Conservation (phyloP, 164 flowering plant genomes). For the Houttuynia cordata region DNA sequence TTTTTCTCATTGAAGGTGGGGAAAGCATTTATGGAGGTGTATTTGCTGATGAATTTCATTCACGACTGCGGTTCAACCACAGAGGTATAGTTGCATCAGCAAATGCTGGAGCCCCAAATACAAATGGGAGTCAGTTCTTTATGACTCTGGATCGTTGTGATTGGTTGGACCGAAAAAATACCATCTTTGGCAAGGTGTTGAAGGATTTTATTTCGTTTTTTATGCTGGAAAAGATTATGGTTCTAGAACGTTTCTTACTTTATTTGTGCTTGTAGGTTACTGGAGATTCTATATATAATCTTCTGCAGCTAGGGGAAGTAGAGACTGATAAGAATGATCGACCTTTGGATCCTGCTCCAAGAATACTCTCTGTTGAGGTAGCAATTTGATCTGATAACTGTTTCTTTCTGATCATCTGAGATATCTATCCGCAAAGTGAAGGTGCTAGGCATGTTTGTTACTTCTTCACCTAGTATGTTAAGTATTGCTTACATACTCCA, state of each 20-base stretch:
- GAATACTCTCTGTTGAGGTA: slow-evolving; percentile 76
- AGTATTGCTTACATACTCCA: too few relatives aligned
- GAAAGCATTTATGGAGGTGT: slow-evolving; percentile 77
- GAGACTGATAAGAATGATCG: slow-evolving; percentile 76
- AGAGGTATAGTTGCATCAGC: slow-evolving; percentile 94
- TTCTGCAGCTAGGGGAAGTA: slow-evolving; percentile 58
- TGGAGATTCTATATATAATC: slow-evolving; percentile 86
- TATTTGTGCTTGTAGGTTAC: slow-evolving; percentile 54
- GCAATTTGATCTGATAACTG: not conserved
- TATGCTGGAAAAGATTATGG: too few relatives aligned
- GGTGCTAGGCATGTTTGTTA: too few relatives aligned
- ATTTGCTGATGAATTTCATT: slow-evolving; percentile 80
- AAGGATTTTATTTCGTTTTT: not conserved
- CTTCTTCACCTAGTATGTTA: too few relatives aligned
- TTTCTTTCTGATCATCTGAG: too few relatives aligned
- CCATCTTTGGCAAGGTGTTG: slow-evolving; percentile 90
- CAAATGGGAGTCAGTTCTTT: slow-evolving; percentile 96
- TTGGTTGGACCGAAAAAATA: slow-evolving; percentile 82
- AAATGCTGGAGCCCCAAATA: slow-evolving; percentile 62
- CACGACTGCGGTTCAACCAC: slow-evolving; percentile 84
- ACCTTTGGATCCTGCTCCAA: slow-evolving; percentile 76
- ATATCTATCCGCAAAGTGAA: too few relatives aligned
- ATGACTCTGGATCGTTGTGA: slow-evolving; percentile 85
- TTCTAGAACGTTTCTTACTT: not conserved
- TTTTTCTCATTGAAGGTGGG: too few relatives aligned